These are phyloP conservation scores for Coniochaeta sp. DNA, from an alignment of 2,329 filamentous ascomycete species.

Conservation along the genomic window DNA sequence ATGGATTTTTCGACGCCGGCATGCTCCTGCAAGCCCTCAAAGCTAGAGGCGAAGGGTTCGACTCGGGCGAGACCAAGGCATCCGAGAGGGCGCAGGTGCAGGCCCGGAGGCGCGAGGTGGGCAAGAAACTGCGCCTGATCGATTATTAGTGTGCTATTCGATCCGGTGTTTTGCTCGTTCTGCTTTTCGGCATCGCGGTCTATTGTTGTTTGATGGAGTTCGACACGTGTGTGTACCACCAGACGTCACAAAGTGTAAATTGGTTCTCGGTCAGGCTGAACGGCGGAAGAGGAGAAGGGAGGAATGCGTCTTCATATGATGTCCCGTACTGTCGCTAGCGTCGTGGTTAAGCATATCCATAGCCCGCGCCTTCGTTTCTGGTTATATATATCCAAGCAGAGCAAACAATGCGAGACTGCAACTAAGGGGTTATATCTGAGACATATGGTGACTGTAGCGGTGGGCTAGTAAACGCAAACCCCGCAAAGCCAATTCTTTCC, in stretches of 20 bases:
- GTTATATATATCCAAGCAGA: background rate
- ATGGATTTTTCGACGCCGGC: constrained; percentile 95
- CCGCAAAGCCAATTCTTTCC: too few species aligned
- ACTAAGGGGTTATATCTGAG: too few species aligned
- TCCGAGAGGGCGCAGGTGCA: constrained; percentile 54
- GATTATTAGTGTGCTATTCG: constrained; percentile 46
- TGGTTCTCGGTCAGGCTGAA: too few species aligned
- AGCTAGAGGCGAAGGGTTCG: constrained; percentile 52
- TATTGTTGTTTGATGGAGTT: too few species aligned
- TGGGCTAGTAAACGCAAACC: too few species aligned
- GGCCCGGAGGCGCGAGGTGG: constrained; percentile 58
- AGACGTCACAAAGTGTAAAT: too few species aligned
- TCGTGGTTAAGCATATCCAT: background rate
- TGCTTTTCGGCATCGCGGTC: too few species aligned
- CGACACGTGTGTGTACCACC: too few species aligned
- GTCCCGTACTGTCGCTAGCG: constrained; percentile 1
- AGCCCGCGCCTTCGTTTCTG: too few species aligned
- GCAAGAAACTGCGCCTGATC: constrained; percentile 64
- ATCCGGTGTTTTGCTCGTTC: background rate
- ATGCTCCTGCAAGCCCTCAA: constrained; percentile 89
- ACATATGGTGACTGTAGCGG: too few species aligned
- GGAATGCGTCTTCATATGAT: background rate
- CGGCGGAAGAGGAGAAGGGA: background rate
- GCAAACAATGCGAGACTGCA: too few species aligned
- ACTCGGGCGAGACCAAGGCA: constrained; percentile 43